Percentiles rank a stretch among this genome's conserved stretches.
Evolutionary conservation across 1,284 basidiomycete species (phyloP).

Genomic region (Ganoderma sinense): DNA sequence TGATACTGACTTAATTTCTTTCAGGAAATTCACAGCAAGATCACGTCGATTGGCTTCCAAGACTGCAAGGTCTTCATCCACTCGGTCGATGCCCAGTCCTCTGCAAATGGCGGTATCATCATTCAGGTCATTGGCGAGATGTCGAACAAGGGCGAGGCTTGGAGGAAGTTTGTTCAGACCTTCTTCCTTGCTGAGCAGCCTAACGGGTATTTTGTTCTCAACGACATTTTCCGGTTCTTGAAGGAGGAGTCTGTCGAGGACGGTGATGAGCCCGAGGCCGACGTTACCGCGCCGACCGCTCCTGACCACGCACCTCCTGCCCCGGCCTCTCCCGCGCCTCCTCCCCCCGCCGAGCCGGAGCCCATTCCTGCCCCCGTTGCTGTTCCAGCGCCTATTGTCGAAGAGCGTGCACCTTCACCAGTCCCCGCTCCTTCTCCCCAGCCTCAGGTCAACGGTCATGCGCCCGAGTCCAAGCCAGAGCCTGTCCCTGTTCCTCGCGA

Average conservation of each 20-base stretch:
- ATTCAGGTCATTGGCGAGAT: slow-evolving; percentile 99
- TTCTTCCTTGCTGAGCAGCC: slow-evolving; percentile 99
- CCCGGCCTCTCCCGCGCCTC: slow-evolving; percentile 40
- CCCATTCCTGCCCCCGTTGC: slow-evolving; percentile 38
- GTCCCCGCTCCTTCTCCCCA: slow-evolving; percentile 42
- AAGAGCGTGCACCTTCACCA: slow-evolving; percentile 41
- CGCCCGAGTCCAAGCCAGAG: slow-evolving; percentile 43
- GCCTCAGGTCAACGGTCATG: slow-evolving; percentile 35
- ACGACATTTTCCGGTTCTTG: slow-evolving; percentile 99
- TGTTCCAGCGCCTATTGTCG: slow-evolving; percentile 42
- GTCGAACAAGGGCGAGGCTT: slow-evolving; percentile 89
- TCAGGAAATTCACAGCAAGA: slow-evolving; percentile 97
- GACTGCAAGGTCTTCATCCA: slow-evolving; percentile 99
- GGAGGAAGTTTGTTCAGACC: slow-evolving; percentile 99
- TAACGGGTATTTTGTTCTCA: slow-evolving; percentile 99
- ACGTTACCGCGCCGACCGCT: slow-evolving; percentile 34
- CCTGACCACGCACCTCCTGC: slow-evolving; percentile 28
- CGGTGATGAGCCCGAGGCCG: slow-evolving; percentile 66
- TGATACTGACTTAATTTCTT: slow-evolving; percentile 12
- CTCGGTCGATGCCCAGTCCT: slow-evolving; percentile 93
- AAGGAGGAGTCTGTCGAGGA: slow-evolving; percentile 91
- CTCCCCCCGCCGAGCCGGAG: slow-evolving; percentile 41
- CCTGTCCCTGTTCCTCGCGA: slow-evolving; percentile 46
- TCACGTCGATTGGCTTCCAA: slow-evolving; percentile 91
- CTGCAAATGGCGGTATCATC: slow-evolving; percentile 94